These are phyloP conservation scores for Nitzschia palea DNA, from an alignment of 108 stramenopile species.

Conservation along the genomic window DNA sequence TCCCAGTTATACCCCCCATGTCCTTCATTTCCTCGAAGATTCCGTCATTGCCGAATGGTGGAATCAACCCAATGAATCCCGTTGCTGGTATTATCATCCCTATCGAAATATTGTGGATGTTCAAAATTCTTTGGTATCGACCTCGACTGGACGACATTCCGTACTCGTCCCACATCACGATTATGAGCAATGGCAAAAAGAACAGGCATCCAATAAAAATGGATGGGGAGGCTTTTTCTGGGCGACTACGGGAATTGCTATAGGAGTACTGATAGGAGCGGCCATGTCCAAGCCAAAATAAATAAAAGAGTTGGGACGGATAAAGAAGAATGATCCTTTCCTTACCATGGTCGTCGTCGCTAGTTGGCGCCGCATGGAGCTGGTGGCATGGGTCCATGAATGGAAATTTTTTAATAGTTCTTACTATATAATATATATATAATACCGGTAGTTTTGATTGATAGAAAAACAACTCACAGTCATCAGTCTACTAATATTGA, in stretches of 20 bases:
- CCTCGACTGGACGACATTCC: constrained; percentile 9
- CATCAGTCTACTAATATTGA: too few species aligned
- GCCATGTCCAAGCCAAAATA: background rate
- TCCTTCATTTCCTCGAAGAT: constrained; percentile 62
- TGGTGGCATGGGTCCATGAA: too few species aligned
- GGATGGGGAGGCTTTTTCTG: background rate
- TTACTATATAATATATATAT: too few species aligned
- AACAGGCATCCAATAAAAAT: background rate
- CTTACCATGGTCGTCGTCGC: too few species aligned
- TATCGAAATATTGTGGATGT: constrained; percentile 54
- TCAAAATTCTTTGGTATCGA: constrained; percentile 22
- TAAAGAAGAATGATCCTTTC: too few species aligned
- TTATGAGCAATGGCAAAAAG: background rate
- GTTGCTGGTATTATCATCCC: constrained; percentile 53
- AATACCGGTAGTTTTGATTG: too few species aligned
- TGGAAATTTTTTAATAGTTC: too few species aligned
- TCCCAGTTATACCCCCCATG: constrained; percentile 46
- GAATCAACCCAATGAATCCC: constrained; percentile 35
- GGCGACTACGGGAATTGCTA: constrained; percentile 12
- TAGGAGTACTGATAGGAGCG: constrained; percentile 6
- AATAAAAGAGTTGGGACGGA: background rate
- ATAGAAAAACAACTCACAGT: too few species aligned
- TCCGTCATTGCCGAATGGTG: constrained; percentile 55
- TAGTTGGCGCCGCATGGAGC: too few species aligned
- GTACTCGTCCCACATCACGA: constrained; percentile 16